Conservation (phyloP, 495 filamentous ascomycete species). For the Daldinia loculata region DNA sequence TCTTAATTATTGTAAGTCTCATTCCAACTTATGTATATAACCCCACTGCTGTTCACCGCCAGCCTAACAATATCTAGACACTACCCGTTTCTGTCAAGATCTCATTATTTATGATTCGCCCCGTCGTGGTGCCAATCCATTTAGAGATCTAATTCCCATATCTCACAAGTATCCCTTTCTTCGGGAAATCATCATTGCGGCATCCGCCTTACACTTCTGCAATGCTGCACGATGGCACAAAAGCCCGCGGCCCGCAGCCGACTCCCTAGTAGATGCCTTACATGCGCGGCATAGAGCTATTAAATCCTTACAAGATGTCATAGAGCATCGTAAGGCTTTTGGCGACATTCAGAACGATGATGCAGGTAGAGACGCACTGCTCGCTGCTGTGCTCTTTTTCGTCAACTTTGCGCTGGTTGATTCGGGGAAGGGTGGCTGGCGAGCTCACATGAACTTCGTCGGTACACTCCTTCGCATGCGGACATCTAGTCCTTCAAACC, state of each 20-base stretch:
- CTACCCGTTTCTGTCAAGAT: conserved; percentile 60
- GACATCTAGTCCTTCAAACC: not conserved
- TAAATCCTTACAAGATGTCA: conserved; percentile 49
- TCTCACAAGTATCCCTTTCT: conserved; percentile 55
- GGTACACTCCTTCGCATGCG: conserved; percentile 51
- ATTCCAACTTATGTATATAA: not conserved
- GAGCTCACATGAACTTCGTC: conserved; percentile 61
- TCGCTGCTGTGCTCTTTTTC: conserved; percentile 63
- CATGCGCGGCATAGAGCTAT: conserved; percentile 60
- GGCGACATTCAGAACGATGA: conserved; percentile 32
- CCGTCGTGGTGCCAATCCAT: conserved; percentile 57
- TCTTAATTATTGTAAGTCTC: conserved; percentile 49
- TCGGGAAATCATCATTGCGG: conserved; percentile 60
- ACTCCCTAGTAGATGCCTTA: conserved; percentile 58
- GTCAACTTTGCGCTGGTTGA: conserved; percentile 67
- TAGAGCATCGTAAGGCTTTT: conserved; percentile 23
- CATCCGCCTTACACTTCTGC: conserved; percentile 64
- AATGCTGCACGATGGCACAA: conserved; percentile 40
- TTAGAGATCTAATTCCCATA: conserved; percentile 59
- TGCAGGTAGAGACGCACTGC: conserved; percentile 52
- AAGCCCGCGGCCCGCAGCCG: conserved; percentile 9
- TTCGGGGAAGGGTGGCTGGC: conserved; percentile 64
- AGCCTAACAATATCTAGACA: conserved; percentile 49
- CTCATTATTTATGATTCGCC: conserved; percentile 61
- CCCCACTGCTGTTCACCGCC: not conserved